Percentiles rank a stretch among this genome's conserved stretches.
These are phyloP conservation scores for Candida maesae DNA, from an alignment of 805 yeast genomes.

Conservation along the genomic window DNA sequence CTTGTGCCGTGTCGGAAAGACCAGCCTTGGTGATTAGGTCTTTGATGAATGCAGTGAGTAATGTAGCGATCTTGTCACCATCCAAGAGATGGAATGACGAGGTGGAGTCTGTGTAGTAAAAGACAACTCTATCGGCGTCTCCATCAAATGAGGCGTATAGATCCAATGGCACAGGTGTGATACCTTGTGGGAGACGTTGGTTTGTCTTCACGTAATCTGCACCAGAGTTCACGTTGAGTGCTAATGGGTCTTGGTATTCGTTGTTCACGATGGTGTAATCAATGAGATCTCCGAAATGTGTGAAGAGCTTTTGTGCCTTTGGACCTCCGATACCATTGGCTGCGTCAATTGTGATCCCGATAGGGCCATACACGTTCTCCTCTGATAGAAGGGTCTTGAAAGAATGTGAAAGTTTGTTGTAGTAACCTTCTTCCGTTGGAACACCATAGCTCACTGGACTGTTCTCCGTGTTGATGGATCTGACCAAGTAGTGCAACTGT, in stretches of 20 bases:
- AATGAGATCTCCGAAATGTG: constrained; percentile 39
- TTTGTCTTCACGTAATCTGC: constrained; percentile 94
- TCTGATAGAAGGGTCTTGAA: constrained; percentile 41
- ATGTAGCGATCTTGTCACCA: constrained; percentile 90
- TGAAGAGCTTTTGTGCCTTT: constrained; percentile 49
- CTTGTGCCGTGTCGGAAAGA: constrained; percentile 28
- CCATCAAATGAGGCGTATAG: constrained; percentile 90
- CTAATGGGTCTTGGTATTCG: constrained; percentile 46
- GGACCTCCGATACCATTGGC: constrained; percentile 98
- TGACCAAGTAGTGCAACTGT: constrained; percentile 83
- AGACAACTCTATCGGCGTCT: constrained; percentile 93
- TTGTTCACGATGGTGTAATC: constrained; percentile 51
- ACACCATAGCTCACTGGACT: constrained; percentile 47
- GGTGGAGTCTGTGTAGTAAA: constrained; percentile 50
- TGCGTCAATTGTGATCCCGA: constrained; percentile 69
- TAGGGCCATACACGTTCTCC: constrained; percentile 22
- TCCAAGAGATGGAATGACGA: constrained; percentile 60
- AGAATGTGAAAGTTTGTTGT: constrained; percentile 53
- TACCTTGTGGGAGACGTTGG: constrained; percentile 69
- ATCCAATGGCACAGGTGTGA: constrained; percentile 40
- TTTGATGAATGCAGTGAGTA: constrained; percentile 68
- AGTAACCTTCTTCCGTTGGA: constrained; percentile 67
- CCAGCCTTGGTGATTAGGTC: constrained; percentile 45
- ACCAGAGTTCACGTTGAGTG: constrained; percentile 79
- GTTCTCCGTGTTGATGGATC: constrained; percentile 58